Conservation (phyloP, 1,284 basidiomycete genomes). For the Sporisorium reilianum region DNA sequence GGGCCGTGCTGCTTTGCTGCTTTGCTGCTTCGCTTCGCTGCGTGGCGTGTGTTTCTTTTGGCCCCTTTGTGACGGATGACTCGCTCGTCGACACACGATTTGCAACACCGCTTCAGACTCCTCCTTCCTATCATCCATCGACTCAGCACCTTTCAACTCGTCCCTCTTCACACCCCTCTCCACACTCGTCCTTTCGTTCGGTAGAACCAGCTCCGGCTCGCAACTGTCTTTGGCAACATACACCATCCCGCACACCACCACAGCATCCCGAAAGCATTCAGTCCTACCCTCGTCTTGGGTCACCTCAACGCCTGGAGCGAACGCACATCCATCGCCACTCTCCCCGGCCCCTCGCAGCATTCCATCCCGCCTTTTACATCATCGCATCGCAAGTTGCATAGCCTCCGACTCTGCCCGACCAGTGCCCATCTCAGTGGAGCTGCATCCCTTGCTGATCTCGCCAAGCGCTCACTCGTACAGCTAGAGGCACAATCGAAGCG, state of each 20-base stretch:
- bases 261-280: slow-evolving; percentile 4
- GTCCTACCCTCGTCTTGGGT: neutral
- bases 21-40: neutral
- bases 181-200: too few relatives aligned
- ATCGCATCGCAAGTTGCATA: too few relatives aligned
- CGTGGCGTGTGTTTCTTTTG: neutral
- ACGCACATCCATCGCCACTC: neutral
- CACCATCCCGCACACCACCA: neutral
- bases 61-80: neutral
- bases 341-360: neutral
- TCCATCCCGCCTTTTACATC: neutral
- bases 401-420: neutral
- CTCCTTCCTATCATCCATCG: neutral
- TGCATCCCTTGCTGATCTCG: too few relatives aligned
- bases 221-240: neutral
- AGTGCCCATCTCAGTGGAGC: too few relatives aligned
- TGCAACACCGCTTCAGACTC: slow-evolving; percentile 18
- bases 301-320: neutral
- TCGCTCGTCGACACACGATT: neutral
- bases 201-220: too few relatives aligned
- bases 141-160: neutral
- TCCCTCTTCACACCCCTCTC: neutral
- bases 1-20: neutral
- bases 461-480: too few relatives aligned
- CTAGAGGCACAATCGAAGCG: neutral